Base-by-base conservation (phyloP, 192 early-diverging fungal species). In the Coemansia sp. region DNA sequence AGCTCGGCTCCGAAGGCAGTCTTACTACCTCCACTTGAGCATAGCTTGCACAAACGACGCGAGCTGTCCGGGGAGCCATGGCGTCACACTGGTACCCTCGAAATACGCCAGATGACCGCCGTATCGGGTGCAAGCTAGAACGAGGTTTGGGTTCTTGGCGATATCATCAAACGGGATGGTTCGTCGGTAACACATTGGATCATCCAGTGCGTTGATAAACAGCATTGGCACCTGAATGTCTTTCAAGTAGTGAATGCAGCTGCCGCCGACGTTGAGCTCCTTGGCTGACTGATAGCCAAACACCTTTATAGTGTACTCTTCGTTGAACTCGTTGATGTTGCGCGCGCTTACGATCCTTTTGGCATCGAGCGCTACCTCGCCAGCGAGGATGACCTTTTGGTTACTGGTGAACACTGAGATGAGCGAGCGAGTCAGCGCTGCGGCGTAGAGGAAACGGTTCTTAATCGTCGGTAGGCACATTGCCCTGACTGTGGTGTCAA, bases 91-190 rank as follows among this genome's bases (percentile, higher is more conserved):
- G 4, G 55, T 51, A 22, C 73, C 74, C 34, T 80, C 71, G 43
- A 86, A 87, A 90, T 92, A 98, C 10, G 94, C 97, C 73, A 98
- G 80, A 74, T 98, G 97, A 3, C 97, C 97, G 62, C 97, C 97
- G 27, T 87, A 81, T 1, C 75, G 67, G 16, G 97, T 98, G 22
- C 89, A 87, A 5, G 92, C 95, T 44, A 97, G 77, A 1, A 96
- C 52, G 22, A 93, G 85, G 73, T 91, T 80, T 13, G 95, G 94
- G 70, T 98, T 98, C 22, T 68, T 75, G 63, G 80, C 77, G 46
- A 90, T 87, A 67, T 96, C 94, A 64, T 87, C 82, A 38, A 71
- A 81, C 6, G 97, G 97, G 10, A 95, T 87, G 8, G 88, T 87
- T 65, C 91, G 84, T 7, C 43, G 43, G 24, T 78, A 76, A 42